A percentile compares a stretch with the other conserved stretches of the same genome.
phyloP scores from a whole-genome alignment of 208 protist genomes.

The Herpetomonas muscarum region DNA sequence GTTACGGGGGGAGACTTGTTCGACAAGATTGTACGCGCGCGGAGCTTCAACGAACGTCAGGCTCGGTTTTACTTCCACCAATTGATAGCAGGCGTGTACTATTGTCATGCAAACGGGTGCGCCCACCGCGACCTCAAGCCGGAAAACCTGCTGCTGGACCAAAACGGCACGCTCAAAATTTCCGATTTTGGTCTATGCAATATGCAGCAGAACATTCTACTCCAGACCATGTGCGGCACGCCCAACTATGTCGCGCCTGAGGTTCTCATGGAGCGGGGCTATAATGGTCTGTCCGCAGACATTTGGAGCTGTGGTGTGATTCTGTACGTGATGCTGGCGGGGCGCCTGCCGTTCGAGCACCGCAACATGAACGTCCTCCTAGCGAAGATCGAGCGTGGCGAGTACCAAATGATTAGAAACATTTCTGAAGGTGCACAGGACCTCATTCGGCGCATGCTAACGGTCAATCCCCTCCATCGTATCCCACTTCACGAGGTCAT shows the following conservation, averaged over 20 bases:
- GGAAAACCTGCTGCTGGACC: conserved; percentile 86
- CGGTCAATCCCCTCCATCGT: conserved; percentile 45
- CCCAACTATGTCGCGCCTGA: conserved; percentile 93
- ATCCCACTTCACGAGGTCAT: conserved; percentile 68
- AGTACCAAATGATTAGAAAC: conserved; percentile 82
- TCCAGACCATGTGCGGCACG: conserved; percentile 90
- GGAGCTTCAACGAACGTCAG: conserved; percentile 79
- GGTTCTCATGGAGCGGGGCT: conserved; percentile 89
- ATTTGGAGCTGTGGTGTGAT: conserved; percentile 96
- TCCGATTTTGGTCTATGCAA: conserved; percentile 92
- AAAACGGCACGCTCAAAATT: conserved; percentile 83
- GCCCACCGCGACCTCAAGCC: conserved; percentile 91
- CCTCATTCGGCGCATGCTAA: conserved; percentile 60
- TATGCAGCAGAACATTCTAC: conserved; percentile 71
- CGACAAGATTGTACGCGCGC: conserved; percentile 81
- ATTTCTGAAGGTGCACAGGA: conserved; percentile 69
- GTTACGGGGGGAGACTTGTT: conserved; percentile 93
- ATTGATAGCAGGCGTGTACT: conserved; percentile 91
- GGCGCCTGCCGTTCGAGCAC: conserved; percentile 91
- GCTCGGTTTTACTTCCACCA: conserved; percentile 94
- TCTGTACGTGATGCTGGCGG: conserved; percentile 95
- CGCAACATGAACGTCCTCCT: conserved; percentile 90
- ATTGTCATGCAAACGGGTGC: conserved; percentile 89
- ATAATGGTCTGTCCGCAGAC: conserved; percentile 94
- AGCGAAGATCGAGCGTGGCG: conserved; percentile 87